These are phyloP conservation scores for Penicillium paradoxum DNA, from an alignment of 495 filamentous ascomycete genomes.

Conservation along the genomic window DNA sequence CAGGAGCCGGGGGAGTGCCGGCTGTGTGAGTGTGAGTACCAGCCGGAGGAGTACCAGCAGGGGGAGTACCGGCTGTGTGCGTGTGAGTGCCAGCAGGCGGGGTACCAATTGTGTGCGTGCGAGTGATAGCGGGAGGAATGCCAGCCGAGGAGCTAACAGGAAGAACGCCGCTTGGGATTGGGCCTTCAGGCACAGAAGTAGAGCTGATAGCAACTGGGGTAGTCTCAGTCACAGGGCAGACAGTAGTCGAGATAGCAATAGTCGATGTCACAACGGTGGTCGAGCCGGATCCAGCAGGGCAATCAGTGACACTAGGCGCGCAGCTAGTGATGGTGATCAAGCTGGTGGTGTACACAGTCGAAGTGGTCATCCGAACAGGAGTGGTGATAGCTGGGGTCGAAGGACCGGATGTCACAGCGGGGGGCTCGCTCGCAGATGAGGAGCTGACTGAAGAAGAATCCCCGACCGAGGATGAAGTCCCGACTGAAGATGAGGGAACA, in stretches of 20 bases:
- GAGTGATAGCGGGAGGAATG: no score
- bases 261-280: slow-evolving; percentile 51
- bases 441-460: slow-evolving; percentile 1
- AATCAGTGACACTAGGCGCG: slow-evolving; percentile 53
- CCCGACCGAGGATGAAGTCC: no score
- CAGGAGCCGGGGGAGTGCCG: neutral
- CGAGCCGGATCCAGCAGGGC: slow-evolving; percentile 47
- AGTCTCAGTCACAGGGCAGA: slow-evolving; percentile 49
- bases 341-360: slow-evolving; percentile 55
- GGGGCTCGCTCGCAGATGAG: neutral
- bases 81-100: no score
- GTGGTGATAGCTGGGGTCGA: slow-evolving; percentile 7
- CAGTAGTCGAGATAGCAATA: slow-evolving; percentile 55
- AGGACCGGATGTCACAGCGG: neutral
- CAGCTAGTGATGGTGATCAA: slow-evolving; percentile 56
- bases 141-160: slow-evolving; percentile 1
- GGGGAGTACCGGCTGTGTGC: neutral
- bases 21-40: no score
- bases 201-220: slow-evolving; percentile 12
- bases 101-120: no score
- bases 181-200: neutral
- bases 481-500: neutral
- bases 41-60: neutral
- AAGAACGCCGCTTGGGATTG: neutral
- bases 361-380: slow-evolving; percentile 44